Evolutionary conservation across 2,329 filamentous ascomycete genomes (phyloP), one percentile per base, ranked within the genome.

Genomic region (Colletotrichum sp.): DNA sequence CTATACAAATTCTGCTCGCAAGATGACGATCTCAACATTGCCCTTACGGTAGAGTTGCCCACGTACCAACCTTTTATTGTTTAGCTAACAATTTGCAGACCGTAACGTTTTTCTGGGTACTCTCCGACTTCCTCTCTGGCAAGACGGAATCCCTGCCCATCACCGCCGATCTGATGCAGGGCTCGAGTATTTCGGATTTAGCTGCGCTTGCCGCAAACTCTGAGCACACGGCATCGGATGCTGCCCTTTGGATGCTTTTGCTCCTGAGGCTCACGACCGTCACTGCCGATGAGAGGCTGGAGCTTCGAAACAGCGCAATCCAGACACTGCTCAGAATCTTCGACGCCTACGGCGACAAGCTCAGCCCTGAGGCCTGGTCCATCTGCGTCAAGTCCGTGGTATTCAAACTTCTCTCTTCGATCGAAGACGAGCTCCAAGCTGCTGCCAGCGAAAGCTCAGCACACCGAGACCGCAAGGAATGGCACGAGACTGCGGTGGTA

Each of bases 41-140:
- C 96, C 0, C 88, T 99, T 30, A 98, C 97, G 39, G 94, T 95
- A 87, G 84, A 91, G 83, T n/a, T 3, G 19, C 2, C 48, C 66
- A 16, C 25, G 44, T 68, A 27, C 6, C 12, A 22, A 27, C 25
- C 78, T 78, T 44, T 44, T 44, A n/a, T n/a, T n/a, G n/a, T n/a
- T 75, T 6, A 68, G 30, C 79, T 79, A 68, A 81, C 19, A 6
- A 48, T 4, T 64, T 27, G 5, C 67, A 95, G 91, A 97, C 96
- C 2, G 95, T 98, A 11, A 98, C 96, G 0, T 97, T 98, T 82
- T 98, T 98, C 83, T 98, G 96, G 95, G 96, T 96, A 70, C 91
- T 98, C 9, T 98, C 96, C 0, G 96, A 98, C 83, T 97, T 96
- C 78, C 88, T 98, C 6, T 93, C 91, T 2, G 86, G 88, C 5